Evolutionary conservation across 2,329 filamentous ascomycete species (phyloP), one percentile per base, ranked within the genome.

Genomic region (Fusarium luffae): DNA sequence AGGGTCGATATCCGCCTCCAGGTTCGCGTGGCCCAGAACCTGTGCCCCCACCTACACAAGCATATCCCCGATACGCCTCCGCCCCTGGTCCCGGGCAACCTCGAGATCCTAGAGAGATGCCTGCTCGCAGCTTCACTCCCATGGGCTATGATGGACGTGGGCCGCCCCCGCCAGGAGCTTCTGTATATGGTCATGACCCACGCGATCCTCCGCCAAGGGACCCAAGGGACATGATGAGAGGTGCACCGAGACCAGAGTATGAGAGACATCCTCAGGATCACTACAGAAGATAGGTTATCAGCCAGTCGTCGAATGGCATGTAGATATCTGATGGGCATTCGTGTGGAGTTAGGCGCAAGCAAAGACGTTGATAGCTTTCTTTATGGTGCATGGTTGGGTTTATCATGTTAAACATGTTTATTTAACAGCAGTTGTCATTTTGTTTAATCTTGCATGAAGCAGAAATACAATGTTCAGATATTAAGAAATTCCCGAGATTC

Each of bases 61-160:
- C 78, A 4, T 86, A 85, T 67, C 69, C 79, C 21, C 80, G 83
- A 9, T 85, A 85, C 66, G 77, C 80, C 11, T 81, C 78, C 16
- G 82, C 83, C 5, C 81, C 84, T 3, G 81, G 76, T 3, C 81
- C 82, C 7, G 78, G 75, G 13, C 79, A 79, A 30, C 78, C 81
- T 48, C 80, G 83, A 44, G 84, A 85, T 62, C 80, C 70, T 10
- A 68, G 80, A 65, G 80, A 84, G 12, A 78, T 80, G 19, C 80
- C 81, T 2, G 77, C 77, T 2, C 81, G 84, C 21, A 85, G 82
- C 70, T 85, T 83, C 70, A 85, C 84, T 3, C 83, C 84, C 5
- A 80, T 79, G 6, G 70, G 75, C 3, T 85, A 85, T 56, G 83
- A 85, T 28, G 66, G 60, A 9, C 78, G 83, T 18, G 80, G 79